Percentiles rank a stretch among this genome's conserved stretches.
These are phyloP conservation scores for Acidiella bohemica DNA, from an alignment of 495 filamentous ascomycete genomes.

Conservation along the genomic window DNA sequence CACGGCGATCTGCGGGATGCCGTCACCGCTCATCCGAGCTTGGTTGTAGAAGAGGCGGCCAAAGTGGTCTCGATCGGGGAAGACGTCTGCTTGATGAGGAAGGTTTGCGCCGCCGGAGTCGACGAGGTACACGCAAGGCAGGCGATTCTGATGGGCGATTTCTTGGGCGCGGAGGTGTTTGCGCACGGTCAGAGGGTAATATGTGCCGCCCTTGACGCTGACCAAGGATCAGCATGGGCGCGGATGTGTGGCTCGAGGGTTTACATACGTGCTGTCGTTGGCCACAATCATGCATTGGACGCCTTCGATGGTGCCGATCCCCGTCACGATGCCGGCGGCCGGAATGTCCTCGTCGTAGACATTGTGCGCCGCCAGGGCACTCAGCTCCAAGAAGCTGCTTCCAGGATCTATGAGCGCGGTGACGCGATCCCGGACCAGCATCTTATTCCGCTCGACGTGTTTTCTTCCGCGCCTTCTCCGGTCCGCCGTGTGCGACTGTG, in stretches of 20 bases:
- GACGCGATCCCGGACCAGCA: constrained; percentile 84
- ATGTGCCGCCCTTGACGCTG: constrained; percentile 91
- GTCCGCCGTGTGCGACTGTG: constrained; percentile 59
- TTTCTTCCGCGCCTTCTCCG: constrained; percentile 78
- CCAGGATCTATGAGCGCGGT: constrained; percentile 79
- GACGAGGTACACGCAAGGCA: constrained; percentile 88
- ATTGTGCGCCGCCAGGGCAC: constrained; percentile 70
- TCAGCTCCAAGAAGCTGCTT: constrained; percentile 83
- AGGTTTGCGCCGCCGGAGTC: constrained; percentile 95
- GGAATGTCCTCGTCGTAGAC: constrained; percentile 82
- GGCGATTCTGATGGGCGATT: constrained; percentile 75
- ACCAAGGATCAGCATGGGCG: constrained; percentile 5
- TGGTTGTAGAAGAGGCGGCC: constrained; percentile 98
- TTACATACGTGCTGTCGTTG: constrained; percentile 70
- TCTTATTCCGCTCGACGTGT: constrained; percentile 77
- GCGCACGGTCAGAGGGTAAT: constrained; percentile 95
- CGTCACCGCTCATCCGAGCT: constrained; percentile 71
- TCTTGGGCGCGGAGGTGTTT: constrained; percentile 91
- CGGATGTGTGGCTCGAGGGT: too few relatives aligned
- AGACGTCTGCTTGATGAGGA: constrained; percentile 91
- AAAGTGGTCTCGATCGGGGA: constrained; percentile 90
- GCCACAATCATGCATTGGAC: constrained; percentile 90
- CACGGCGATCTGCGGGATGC: constrained; percentile 86
- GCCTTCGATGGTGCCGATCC: constrained; percentile 79
- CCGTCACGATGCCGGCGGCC: constrained; percentile 84